Percentiles rank a stretch among this genome's conserved stretches.
Evolutionary conservation across 2,329 filamentous ascomycete species (phyloP).

Genomic region (Neopestalotiopsis sp.): DNA sequence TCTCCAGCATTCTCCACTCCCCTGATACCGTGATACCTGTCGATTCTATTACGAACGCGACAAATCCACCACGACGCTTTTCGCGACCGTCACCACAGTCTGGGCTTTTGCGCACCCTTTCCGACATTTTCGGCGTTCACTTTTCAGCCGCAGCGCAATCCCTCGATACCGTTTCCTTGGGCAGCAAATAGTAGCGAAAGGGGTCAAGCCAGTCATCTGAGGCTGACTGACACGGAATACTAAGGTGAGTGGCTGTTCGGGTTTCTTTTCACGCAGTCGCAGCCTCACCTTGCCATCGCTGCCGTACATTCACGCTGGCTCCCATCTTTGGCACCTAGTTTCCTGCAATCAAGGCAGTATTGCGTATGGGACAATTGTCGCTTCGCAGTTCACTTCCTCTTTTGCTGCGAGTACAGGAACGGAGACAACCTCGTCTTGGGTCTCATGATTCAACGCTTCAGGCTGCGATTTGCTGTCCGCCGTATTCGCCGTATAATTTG

Average conservation of each 20-base stretch:
- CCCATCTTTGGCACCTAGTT: not conserved
- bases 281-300: not conserved
- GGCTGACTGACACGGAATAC: constrained; percentile 27
- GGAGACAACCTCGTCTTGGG: not conserved
- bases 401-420: not conserved
- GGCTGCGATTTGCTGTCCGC: not conserved
- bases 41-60: constrained; percentile 19
- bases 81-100: not conserved
- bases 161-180: constrained; percentile 25
- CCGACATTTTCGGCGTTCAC: constrained; percentile 1
- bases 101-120: not conserved
- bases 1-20: constrained; percentile 16
- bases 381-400: not conserved
- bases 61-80: constrained; percentile 16
- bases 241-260: constrained; percentile 28
- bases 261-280: constrained; percentile 9
- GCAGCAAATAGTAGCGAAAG: constrained; percentile 31
- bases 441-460: not conserved
- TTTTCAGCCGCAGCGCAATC: constrained; percentile 25
- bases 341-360: not conserved
- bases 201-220: constrained; percentile 33
- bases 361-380: not conserved
- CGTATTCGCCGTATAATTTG: not conserved
- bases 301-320: not conserved
- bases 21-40: constrained; percentile 20